Evolutionary conservation across 176 grass and related monocot genomes (phyloP).

Genomic region (Avena eriantha): DNA sequence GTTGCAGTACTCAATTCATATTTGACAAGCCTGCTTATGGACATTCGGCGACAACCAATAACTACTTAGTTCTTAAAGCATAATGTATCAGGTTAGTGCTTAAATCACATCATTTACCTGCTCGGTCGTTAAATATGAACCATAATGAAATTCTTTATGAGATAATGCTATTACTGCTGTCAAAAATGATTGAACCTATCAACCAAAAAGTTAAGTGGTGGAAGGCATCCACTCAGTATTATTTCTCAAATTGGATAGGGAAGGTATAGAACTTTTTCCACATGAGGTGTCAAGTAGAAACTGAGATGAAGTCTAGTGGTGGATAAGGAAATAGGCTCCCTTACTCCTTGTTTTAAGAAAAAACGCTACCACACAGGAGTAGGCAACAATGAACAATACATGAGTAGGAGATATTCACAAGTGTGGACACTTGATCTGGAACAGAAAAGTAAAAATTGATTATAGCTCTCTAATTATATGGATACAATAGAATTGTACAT

Average conservation of each 20-base stretch:
- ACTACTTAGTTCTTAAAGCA: background rate
- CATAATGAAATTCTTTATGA: conserved; percentile 85
- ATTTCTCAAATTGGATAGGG: background rate
- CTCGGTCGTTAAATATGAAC: conserved; percentile 74
- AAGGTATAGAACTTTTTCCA: conserved; percentile 96
- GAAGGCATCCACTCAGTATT: background rate
- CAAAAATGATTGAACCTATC: conserved; percentile 90
- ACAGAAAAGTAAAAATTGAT: too few relatives aligned
- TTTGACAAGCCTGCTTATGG: background rate
- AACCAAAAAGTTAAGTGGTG: conserved; percentile 23
- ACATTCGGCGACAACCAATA: background rate
- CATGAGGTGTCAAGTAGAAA: conserved; percentile 91
- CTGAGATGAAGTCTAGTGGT: conserved; percentile 92
- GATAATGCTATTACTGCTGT: conserved; percentile 74
- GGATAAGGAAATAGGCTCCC: conserved; percentile 68
- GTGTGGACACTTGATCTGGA: too few relatives aligned
- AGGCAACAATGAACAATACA: too few relatives aligned
- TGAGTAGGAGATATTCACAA: too few relatives aligned
- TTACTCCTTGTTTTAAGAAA: background rate
- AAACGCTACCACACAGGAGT: too few relatives aligned
- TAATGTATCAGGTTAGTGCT: background rate
- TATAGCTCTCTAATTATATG: too few relatives aligned
- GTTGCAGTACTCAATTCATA: background rate
- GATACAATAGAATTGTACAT: too few relatives aligned
- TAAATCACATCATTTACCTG: conserved; percentile 56